A percentile compares a stretch with the other conserved stretches of the same genome.
These are phyloP conservation scores for Phaeomoniella chlamydospora DNA, from an alignment of 2,329 filamentous ascomycete species.

Conservation along the genomic window DNA sequence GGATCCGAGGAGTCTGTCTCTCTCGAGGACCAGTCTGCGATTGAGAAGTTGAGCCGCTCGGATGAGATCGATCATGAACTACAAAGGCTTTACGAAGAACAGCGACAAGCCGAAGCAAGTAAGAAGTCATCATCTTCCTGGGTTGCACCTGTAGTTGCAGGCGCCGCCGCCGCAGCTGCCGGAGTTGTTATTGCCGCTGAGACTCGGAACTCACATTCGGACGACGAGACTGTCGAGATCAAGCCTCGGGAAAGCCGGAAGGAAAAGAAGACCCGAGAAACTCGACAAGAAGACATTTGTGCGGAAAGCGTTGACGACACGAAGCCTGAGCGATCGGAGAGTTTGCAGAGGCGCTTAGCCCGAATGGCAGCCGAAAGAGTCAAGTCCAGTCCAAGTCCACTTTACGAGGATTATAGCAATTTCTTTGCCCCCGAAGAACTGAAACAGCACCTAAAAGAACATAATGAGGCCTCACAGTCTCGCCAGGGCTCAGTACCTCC, in stretches of 20 bases:
- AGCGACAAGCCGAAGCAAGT: slow-evolving; percentile 6
- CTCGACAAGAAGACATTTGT: slow-evolving; percentile 18
- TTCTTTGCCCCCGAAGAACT: slow-evolving; percentile 26
- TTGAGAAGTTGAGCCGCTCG: slow-evolving; percentile 3
- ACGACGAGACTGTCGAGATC: too few species aligned
- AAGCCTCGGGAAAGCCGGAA: too few species aligned
- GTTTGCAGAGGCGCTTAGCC: slow-evolving; percentile 12
- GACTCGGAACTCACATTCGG: slow-evolving; percentile 18
- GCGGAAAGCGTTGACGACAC: slow-evolving; percentile 17
- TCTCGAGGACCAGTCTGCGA: slow-evolving; percentile 4
- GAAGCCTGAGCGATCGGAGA: slow-evolving; percentile 8
- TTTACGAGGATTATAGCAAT: slow-evolving; percentile 25
- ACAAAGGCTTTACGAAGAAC: slow-evolving; percentile 8
- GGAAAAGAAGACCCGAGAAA: slow-evolving; percentile 5
- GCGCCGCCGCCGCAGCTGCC: slow-evolving; percentile 34
- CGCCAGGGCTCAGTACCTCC: slow-evolving; percentile 3
- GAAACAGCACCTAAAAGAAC: slow-evolving; percentile 23
- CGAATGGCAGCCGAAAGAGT: slow-evolving; percentile 17
- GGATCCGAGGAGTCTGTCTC: slow-evolving; percentile 1
- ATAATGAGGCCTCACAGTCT: slow-evolving; percentile 8
- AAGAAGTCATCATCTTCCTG: slow-evolving; percentile 13
- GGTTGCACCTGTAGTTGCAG: slow-evolving; percentile 29
- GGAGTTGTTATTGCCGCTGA: slow-evolving; percentile 28
- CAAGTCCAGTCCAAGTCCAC: slow-evolving; percentile 16
- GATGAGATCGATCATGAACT: slow-evolving; percentile 11